Evolutionary conservation across 495 filamentous ascomycete genomes (phyloP), one percentile per base, ranked within the genome.

Genomic region (Poronia punctata): DNA sequence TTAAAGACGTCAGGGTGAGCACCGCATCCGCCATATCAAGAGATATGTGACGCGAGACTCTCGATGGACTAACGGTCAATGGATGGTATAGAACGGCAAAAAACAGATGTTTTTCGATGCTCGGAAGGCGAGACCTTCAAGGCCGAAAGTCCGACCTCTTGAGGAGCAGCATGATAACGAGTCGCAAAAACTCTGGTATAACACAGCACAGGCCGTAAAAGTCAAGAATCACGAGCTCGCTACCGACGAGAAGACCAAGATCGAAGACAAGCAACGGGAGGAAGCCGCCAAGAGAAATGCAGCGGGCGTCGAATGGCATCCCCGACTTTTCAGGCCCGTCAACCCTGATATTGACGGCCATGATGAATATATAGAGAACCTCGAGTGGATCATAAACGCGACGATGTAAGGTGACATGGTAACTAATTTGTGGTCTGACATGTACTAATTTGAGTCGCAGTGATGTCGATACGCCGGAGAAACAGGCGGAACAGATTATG

Each of bases 341-440:
- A 72, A 76, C 19, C 83, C 81, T 22, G 86, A 86, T 3, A 79
- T 79, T 12, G 79, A 78, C 26, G 83, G 82, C 10, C 50, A 71
- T 5, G 85, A 86, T 35, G 89, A 93, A 50, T 90, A 88, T 12
- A 87, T 95, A 53, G 77, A 78, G 42, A 82, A 84, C 42, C 68
- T 99, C 16, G 93, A 99, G 60, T 99, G 86, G 86, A 87, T 97
- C 52, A 82, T 99, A 53, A 83, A 88, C 56, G 83, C 93, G 9
- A 68, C 82, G 45, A 79, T 97, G 87, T 96, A 66, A 64, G 82
- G 43, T 38, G 28, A 8, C 31, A 29, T 31, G 11, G 29, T 10
- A 6, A 14, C 9, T 18, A 2, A 19, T 2, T 28, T 8, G 16
- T 39, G 23, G 12, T 19, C 10, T 24, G 25, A 30, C 33, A 31